Conservation (phyloP, 805 yeast species). For the Metschnikowia santaceciliae region DNA sequence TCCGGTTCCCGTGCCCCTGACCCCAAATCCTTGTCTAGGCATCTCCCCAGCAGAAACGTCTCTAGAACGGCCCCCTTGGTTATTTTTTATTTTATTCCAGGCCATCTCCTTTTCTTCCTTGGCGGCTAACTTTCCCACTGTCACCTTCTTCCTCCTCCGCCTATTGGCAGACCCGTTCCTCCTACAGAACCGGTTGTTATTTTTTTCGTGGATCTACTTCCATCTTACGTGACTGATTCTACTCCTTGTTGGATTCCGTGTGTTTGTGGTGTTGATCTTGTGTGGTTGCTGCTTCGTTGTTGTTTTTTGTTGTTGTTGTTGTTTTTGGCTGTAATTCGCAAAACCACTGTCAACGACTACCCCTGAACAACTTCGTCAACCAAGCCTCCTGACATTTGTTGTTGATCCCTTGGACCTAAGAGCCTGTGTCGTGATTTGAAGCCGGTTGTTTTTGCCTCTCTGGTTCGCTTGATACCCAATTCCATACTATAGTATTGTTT, state of each 20-base stretch:
- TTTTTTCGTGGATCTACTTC: no score
- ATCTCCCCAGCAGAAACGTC: not conserved
- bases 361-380: not conserved
- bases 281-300: not conserved
- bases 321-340: not conserved
- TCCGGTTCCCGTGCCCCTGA: slow-evolving; percentile 3
- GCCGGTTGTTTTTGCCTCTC: no score
- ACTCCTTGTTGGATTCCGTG: no score
- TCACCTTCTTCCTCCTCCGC: no score
- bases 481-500: no score
- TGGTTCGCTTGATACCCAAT: no score
- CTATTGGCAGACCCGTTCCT: not conserved
- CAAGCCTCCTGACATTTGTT: no score
- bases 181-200: not conserved
- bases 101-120: not conserved
- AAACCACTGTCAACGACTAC: not conserved
- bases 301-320: not conserved
- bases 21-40: not conserved
- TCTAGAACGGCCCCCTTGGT: not conserved
- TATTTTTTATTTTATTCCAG: not conserved
- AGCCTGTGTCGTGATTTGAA: no score
- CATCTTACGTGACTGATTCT: no score
- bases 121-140: not conserved
- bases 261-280: no score
- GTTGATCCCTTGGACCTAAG: no score